Evolutionary conservation across 176 grass and related monocot species (phyloP).

Genomic region (Dendrocalamus sinicus): DNA sequence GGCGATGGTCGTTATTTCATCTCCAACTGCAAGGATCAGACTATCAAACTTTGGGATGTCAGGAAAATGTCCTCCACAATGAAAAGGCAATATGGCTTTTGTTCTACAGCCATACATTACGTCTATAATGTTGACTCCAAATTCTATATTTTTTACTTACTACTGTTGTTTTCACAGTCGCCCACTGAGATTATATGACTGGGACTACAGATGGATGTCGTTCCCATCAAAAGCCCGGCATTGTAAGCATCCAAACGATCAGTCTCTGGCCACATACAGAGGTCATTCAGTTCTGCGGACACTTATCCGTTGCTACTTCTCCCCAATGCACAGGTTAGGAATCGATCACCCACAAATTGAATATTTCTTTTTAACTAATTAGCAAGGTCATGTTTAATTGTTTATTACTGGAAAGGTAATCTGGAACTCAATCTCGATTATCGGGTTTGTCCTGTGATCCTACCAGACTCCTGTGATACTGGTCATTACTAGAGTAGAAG

Average conservation of each 20-base stretch:
- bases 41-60: constrained; percentile 95
- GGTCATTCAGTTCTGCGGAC: constrained; percentile 87
- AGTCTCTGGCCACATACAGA: constrained; percentile 85
- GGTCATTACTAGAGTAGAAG: background rate
- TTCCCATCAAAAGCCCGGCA: constrained; percentile 61
- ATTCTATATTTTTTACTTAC: background rate
- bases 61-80: constrained; percentile 72
- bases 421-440: background rate
- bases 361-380: constrained; percentile 16
- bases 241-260: constrained; percentile 71
- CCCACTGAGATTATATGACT: constrained; percentile 47
- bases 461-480: background rate
- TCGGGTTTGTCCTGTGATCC: background rate
- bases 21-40: constrained; percentile 96
- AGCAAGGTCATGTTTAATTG: background rate
- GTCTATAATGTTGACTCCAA: background rate
- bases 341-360: background rate
- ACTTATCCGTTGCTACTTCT: constrained; percentile 96
- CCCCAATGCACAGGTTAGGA: constrained; percentile 77
- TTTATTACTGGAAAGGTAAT: constrained; percentile 15
- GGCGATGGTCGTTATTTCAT: constrained; percentile 89
- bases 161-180: constrained; percentile 44
- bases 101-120: constrained; percentile 11
- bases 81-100: constrained; percentile 39
- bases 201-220: constrained; percentile 86